These are phyloP conservation scores for Orbilia brochopaga DNA, from an alignment of 2,329 filamentous ascomycete species.

Conservation along the genomic window DNA sequence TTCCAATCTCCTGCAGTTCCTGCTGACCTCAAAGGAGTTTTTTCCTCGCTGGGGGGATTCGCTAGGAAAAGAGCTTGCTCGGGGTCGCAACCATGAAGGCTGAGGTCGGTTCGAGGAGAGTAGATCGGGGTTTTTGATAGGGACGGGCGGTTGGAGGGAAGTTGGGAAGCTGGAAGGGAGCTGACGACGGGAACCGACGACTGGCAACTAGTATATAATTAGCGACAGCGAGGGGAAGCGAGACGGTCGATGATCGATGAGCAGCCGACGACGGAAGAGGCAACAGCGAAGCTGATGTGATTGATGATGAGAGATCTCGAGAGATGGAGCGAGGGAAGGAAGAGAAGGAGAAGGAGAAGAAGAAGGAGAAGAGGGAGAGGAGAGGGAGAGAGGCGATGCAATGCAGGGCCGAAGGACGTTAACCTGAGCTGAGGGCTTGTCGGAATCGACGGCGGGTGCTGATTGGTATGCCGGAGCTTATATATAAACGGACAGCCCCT, in stretches of 20 bases:
- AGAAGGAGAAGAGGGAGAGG: constrained; percentile 11
- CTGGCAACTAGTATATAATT: neutral
- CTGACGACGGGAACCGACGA: neutral
- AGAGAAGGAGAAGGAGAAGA: constrained; percentile 5
- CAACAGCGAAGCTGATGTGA: constrained; percentile 17
- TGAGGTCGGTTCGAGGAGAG: constrained; percentile 24
- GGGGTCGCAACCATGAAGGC: constrained; percentile 43
- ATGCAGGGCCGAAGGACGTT: neutral
- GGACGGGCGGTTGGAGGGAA: constrained; percentile 8
- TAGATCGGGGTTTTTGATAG: constrained; percentile 12
- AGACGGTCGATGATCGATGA: neutral
- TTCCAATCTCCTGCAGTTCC: constrained; percentile 75
- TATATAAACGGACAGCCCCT: neutral
- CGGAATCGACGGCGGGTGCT: neutral
- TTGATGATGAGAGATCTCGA: neutral
- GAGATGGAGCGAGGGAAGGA: constrained; percentile 10
- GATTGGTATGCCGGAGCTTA: constrained; percentile 2
- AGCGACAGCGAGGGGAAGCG: constrained; percentile 9
- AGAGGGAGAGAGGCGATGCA: neutral
- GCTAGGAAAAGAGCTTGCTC: constrained; percentile 47
- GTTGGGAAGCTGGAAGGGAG: too few relatives aligned
- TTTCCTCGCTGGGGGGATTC: constrained; percentile 48
- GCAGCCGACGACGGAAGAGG: neutral
- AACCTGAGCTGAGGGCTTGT: neutral
- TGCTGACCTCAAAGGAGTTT: constrained; percentile 80